Conservation (phyloP, 2,329 filamentous ascomycete genomes). For the Aspergillus ochraceus region DNA sequence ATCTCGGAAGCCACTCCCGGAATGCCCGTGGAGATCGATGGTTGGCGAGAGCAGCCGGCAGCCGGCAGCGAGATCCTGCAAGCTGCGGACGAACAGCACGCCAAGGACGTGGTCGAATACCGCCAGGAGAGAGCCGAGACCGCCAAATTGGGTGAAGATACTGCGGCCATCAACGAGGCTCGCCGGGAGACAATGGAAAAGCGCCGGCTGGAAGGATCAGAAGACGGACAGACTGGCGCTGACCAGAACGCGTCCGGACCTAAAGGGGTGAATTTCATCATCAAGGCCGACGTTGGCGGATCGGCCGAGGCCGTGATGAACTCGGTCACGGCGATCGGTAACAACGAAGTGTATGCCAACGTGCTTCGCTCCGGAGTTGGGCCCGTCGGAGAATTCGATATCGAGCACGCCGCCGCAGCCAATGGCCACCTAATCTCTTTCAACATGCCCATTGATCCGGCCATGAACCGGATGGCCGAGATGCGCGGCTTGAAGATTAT, state of each 20-base stretch:
- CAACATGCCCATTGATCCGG: constrained; percentile 69
- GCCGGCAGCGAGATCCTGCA: constrained; percentile 88
- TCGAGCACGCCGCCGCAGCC: constrained; percentile 81
- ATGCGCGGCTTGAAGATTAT: constrained; percentile 72
- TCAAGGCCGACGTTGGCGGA: constrained; percentile 91
- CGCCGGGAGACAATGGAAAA: constrained; percentile 62
- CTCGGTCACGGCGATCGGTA: constrained; percentile 75
- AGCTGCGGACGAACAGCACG: constrained; percentile 73
- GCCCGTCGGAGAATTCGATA: constrained; percentile 77
- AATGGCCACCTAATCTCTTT: constrained; percentile 80
- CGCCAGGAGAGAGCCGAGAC: constrained; percentile 71
- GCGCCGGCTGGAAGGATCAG: constrained; percentile 34
- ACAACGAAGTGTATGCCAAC: constrained; percentile 75
- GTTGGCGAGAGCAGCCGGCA: constrained; percentile 85
- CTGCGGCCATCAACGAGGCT: constrained; percentile 73
- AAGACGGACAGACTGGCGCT: constrained; percentile 32
- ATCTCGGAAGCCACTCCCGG: constrained; percentile 78
- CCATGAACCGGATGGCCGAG: constrained; percentile 70
- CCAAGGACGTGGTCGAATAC: constrained; percentile 75
- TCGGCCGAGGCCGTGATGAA: constrained; percentile 88
- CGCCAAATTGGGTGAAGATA: constrained; percentile 64
- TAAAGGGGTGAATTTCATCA: constrained; percentile 71
- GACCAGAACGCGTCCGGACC: constrained; percentile 49
- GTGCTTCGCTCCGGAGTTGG: constrained; percentile 79
- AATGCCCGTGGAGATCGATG: constrained; percentile 86